phyloP scores from a whole-genome alignment of 176 grass and related monocot genomes.

The Carex cristatella region DNA sequence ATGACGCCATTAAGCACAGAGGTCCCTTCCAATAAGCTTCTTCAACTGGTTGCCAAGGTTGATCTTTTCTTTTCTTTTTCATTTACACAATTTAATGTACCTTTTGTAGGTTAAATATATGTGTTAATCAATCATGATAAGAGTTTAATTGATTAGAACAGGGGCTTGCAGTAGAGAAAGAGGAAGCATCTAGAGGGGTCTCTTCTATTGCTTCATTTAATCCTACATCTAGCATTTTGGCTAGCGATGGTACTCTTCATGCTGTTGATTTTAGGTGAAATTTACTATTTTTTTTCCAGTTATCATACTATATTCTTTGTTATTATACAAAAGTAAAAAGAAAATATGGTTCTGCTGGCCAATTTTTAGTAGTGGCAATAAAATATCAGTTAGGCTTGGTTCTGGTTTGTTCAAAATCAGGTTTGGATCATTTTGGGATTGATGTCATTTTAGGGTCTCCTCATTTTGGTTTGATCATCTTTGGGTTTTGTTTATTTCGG shows the following conservation, averaged over 20 bases:
- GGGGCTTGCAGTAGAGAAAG: constrained; percentile 80
- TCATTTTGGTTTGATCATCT: neutral
- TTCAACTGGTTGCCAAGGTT: constrained; percentile 89
- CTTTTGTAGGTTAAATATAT: neutral
- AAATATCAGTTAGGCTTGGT: neutral
- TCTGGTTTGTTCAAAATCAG: neutral
- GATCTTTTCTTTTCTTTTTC: neutral
- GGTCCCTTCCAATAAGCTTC: constrained; percentile 39
- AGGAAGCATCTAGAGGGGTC: constrained; percentile 42
- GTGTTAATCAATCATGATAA: constrained; percentile 10
- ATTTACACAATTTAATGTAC: neutral
- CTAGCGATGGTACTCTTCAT: constrained; percentile 23
- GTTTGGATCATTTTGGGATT: neutral
- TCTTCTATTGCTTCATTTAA: constrained; percentile 40
- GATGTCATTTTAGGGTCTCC: neutral
- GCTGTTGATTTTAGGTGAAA: constrained; percentile 68
- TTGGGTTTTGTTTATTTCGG: neutral
- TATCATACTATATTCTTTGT: neutral
- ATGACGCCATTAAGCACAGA: constrained; percentile 67
- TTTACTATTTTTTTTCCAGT: neutral
- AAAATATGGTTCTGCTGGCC: neutral
- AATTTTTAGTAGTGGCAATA: neutral
- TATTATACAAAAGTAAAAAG: neutral
- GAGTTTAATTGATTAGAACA: constrained; percentile 32
- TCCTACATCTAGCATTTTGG: neutral